Evolutionary conservation across 2,329 filamentous ascomycete genomes (phyloP), one percentile per base, ranked within the genome.

Genomic region (Colletotrichum caudatum): DNA sequence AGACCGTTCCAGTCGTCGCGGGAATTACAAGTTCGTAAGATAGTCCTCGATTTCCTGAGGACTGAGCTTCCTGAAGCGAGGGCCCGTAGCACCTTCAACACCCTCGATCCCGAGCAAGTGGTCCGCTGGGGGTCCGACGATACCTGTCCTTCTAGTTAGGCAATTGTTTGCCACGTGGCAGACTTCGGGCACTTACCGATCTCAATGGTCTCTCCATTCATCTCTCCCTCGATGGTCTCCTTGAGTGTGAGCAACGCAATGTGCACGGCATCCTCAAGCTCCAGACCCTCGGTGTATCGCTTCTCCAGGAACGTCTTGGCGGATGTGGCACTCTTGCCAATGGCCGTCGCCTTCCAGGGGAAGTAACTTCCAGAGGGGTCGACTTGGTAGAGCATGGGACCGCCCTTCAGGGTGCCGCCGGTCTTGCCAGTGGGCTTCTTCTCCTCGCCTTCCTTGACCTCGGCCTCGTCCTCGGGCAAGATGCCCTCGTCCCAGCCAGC

Each of bases 281-380:
- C 96, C 80, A 99, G 85, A 51, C 95, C 95, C 81, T 99, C 96
- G 5, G 95, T 98, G 85, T 98, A 99, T 84, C 96, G 89, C 91
- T 99, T 99, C 89, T 99, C 96, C 81, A 99, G 84, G 86, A 99
- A 99, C 0, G 96, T 99, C 90, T 99, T 99, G 67, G 96, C 96
- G 78, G 94, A 97, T 51, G 96, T 97, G 64, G 96, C 96, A 80
- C 95, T 97, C 90, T 99, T 99, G 79, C 96, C 96, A 79, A 99
- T 99, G 64, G 96, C 96, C 60, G 96, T 99, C 53, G 96, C 96
- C 88, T 99, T 99, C 96, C 96, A 99, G 5, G 96, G 96, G 82
- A 98, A 99, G 82, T 99, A 99, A 82, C 94, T 97, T 76, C 96
- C 96, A 75, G 94, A 97, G n/a, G 96, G 96, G 81, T 99, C 96